Evolutionary conservation across 306 rosid genomes (phyloP), one percentile per base, ranked within the genome.

Genomic region (Prunus campanulata): DNA sequence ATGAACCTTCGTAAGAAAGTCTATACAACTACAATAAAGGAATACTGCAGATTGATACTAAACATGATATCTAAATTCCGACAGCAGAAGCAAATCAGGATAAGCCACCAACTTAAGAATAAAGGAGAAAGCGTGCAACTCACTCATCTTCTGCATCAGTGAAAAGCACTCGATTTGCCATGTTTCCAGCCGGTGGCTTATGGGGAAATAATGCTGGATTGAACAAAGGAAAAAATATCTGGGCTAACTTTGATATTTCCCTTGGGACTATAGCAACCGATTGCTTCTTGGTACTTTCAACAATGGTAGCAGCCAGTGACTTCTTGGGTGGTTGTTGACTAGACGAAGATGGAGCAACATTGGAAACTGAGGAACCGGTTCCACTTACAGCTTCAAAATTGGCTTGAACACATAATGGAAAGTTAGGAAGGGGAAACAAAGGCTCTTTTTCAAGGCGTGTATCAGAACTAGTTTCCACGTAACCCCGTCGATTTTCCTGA

Each of bases 141-240:
- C 84, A 96, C 98, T 87, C 98, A 66, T 92, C 98, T 87, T 96
- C 99, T 60, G 96, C 86, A 84, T 96, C 96, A 24, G 99, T 95
- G 83, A 92, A 95, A 78, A 95, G 97, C 57, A 91, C 82, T 85
- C 96, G 82, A 66, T 89, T 92, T 71, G 87, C 88, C 70, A 88
- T 90, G 19, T 90, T 90, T 67, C 96, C 83, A 4, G 86, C 79
- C 66, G 97, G 99, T 85, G 98, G 88, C 87, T 91, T 91, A 68
- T 87, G 97, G 25, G 99, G 98, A 85, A 88, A 96, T 79, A 96
- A 87, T 79, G 88, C 86, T 25, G 93, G 97, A 80, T 92, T 91
- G 80, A 91, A 92, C 83, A 91, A 67, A 72, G 93, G 88, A 18
- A 86, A 83, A 83, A 96, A 91, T 54, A 85, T 88, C 75, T 79